phyloP scores from a whole-genome alignment of 352 stramenopile species.

The Globisporangium abappressorium region DNA sequence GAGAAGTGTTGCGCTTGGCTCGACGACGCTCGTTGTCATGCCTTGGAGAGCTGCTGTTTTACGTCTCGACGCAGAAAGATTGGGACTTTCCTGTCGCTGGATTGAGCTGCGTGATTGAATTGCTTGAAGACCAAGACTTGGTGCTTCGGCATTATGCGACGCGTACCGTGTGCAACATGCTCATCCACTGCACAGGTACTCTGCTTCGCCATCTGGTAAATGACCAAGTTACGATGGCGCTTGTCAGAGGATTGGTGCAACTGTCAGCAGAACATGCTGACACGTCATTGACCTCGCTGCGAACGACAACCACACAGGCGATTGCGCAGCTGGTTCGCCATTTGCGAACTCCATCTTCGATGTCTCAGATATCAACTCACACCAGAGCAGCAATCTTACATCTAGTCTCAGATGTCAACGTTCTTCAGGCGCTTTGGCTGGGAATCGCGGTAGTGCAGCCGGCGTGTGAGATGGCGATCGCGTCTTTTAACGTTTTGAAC shows the following conservation, averaged over 20 bases:
- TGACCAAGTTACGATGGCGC: conserved; percentile 33
- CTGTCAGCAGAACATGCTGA: conserved; percentile 8
- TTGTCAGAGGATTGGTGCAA: conserved; percentile 33
- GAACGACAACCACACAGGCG: conserved; percentile 41
- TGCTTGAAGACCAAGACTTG: conserved; percentile 39
- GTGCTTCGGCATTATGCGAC: conserved; percentile 52
- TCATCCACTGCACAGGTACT: conserved; percentile 38
- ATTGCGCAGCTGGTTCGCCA: conserved; percentile 56
- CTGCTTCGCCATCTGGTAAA: conserved; percentile 36
- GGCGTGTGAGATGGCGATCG: conserved; percentile 32
- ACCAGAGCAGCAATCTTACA: conserved; percentile 34
- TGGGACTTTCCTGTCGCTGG: conserved; percentile 31
- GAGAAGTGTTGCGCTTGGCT: conserved; percentile 5
- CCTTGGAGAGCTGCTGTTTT: conserved; percentile 74
- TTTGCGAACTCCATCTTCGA: conserved; percentile 30
- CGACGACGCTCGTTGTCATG: conserved; percentile 31
- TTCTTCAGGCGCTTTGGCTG: conserved; percentile 44
- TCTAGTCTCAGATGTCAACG: conserved; percentile 32
- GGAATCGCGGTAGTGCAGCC: conserved; percentile 17
- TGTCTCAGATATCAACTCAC: conserved; percentile 19
- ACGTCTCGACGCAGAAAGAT: conserved; percentile 60
- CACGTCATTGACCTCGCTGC: conserved; percentile 19
- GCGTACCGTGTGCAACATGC: conserved; percentile 59
- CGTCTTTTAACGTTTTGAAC: conserved; percentile 69
- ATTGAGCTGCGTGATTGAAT: conserved; percentile 30